A percentile compares a stretch with the other conserved stretches of the same genome.
Conservation (phyloP, 768 basidiomycete species). For the Suillus variegatus region DNA sequence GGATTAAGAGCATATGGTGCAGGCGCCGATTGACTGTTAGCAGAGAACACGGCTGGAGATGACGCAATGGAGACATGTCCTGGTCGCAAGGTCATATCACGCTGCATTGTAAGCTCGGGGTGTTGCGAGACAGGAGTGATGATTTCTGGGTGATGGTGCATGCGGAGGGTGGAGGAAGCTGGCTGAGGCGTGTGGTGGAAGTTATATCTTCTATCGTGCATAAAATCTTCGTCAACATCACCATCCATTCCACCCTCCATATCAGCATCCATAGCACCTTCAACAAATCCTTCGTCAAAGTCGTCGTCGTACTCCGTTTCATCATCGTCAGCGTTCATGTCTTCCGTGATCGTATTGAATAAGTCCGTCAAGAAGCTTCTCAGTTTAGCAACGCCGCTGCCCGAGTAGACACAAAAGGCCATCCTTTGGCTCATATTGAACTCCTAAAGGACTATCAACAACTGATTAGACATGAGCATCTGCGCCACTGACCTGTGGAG, state of each 20-base stretch:
- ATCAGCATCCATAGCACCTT: constrained; percentile 32
- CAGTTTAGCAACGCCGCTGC: constrained; percentile 83
- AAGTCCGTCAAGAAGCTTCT: constrained; percentile 76
- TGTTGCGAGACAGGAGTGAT: constrained; percentile 16
- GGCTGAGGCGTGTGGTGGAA: constrained; percentile 18
- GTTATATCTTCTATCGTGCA: constrained; percentile 32
- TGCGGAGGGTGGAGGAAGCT: constrained; percentile 8
- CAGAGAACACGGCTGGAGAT: background rate
- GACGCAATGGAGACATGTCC: constrained; percentile 17
- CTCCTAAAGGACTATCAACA: constrained; percentile 51
- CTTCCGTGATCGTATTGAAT: constrained; percentile 74
- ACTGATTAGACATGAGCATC: background rate
- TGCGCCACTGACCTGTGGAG: constrained; percentile 67
- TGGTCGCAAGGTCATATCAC: constrained; percentile 26
- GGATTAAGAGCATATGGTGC: constrained; percentile 28
- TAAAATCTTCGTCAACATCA: constrained; percentile 50
- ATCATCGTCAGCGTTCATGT: constrained; percentile 62
- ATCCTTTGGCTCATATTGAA: constrained; percentile 88
- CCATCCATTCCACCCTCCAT: constrained; percentile 38
- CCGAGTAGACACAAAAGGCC: constrained; percentile 96
- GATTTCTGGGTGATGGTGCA: constrained; percentile 12
- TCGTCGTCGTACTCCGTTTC: constrained; percentile 65
- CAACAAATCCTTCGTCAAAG: constrained; percentile 36
- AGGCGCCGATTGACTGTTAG: constrained; percentile 4
- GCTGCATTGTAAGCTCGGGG: constrained; percentile 33